phyloP scores from a whole-genome alignment of 2,329 filamentous ascomycete species.

The Cladosporium sphaerospermum region DNA sequence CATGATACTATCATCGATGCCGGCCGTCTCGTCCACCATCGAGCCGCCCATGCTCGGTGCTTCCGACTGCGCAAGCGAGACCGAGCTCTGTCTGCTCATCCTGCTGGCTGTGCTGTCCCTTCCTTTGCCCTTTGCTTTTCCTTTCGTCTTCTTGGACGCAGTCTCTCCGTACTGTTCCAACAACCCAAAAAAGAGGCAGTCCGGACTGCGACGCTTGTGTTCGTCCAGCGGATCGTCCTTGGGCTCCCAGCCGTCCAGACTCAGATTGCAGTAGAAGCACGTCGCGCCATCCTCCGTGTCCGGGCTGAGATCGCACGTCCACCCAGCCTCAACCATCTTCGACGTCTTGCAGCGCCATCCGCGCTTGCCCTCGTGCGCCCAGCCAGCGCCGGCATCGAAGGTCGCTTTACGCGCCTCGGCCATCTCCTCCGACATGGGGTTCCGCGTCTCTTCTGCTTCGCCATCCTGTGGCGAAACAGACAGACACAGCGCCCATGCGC shows the following conservation, averaged over 20 bases:
- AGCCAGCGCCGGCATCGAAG: constrained; percentile 61
- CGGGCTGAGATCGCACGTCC: constrained; percentile 81
- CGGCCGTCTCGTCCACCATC: constrained; percentile 18
- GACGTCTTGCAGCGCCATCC: constrained; percentile 86
- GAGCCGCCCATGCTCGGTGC: constrained; percentile 18
- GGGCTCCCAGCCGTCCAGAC: constrained; percentile 90
- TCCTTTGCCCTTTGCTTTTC: constrained; percentile 26
- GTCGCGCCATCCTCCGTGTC: constrained; percentile 78
- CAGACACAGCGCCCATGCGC: constrained; percentile 74
- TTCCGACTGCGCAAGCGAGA: constrained; percentile 21
- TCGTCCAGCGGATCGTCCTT: constrained; percentile 89
- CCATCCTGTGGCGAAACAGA: constrained; percentile 48
- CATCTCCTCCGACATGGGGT: constrained; percentile 68
- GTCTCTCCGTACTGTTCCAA: constrained; percentile 38
- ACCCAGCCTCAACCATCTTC: constrained; percentile 87
- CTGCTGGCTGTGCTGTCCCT: constrained; percentile 51
- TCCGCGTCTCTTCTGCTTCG: constrained; percentile 56
- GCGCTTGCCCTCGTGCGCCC: constrained; percentile 84
- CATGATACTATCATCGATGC: constrained; percentile 54
- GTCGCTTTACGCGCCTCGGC: constrained; percentile 73
- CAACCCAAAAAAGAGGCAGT: constrained; percentile 77
- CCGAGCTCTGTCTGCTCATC: constrained; percentile 43
- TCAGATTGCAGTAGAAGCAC: constrained; percentile 84
- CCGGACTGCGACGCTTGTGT: constrained; percentile 69
- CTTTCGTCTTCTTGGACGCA: constrained; percentile 15